Percentiles rank a stretch among this genome's conserved stretches.
These are phyloP conservation scores for Neopestalotiopsis clavispora DNA, from an alignment of 2,329 filamentous ascomycete species.

Conservation along the genomic window DNA sequence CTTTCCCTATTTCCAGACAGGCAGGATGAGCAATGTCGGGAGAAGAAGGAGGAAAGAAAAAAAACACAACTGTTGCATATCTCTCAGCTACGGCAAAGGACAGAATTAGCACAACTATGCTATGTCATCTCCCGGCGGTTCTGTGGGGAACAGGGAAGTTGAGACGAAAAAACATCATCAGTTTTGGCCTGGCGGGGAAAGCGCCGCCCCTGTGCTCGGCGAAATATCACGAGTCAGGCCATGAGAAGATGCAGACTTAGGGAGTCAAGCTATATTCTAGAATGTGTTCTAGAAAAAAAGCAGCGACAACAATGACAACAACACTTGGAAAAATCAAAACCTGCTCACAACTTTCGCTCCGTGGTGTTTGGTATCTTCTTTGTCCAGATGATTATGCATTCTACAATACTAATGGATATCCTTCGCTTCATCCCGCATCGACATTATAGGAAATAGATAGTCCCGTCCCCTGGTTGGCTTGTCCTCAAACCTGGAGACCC, in stretches of 20 bases:
- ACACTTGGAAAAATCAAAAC: background rate
- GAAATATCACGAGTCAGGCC: constrained; percentile 12
- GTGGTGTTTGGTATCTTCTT: background rate
- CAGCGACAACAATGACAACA: background rate
- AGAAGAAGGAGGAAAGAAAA: background rate
- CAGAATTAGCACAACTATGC: background rate
- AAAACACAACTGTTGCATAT: background rate
- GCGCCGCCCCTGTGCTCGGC: constrained; percentile 8
- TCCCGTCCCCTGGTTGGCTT: background rate
- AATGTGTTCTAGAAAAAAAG: constrained; percentile 9
- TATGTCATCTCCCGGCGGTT: constrained; percentile 16
- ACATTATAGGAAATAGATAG: constrained; percentile 2
- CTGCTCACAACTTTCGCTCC: background rate
- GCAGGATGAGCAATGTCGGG: too few relatives aligned
- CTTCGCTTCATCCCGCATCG: background rate
- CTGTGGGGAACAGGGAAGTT: constrained; percentile 14
- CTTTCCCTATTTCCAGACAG: too few relatives aligned
- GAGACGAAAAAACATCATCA: constrained; percentile 13
- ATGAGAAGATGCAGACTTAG: background rate
- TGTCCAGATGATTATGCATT: background rate
- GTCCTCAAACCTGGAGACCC: background rate
- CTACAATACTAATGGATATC: background rate
- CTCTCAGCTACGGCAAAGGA: background rate
- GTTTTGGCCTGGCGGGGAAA: constrained; percentile 15
- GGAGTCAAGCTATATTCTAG: background rate